phyloP scores from a whole-genome alignment of 176 grass and related monocot genomes.

The Coix lacrymajobi region DNA sequence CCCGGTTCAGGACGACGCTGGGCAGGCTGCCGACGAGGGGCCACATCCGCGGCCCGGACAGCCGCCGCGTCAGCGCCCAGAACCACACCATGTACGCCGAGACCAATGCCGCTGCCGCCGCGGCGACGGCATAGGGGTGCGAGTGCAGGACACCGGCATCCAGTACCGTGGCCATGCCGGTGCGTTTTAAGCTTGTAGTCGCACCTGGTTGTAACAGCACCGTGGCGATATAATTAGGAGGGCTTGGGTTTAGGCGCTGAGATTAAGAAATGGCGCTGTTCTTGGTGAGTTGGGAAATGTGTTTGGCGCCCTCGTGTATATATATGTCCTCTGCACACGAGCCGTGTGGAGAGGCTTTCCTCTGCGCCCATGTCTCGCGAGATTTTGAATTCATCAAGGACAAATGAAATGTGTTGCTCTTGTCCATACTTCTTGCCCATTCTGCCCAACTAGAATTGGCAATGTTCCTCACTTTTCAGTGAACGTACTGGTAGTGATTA shows the following conservation, averaged over 20 bases:
- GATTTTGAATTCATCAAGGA: conserved; percentile 32
- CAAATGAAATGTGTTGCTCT: conserved; percentile 21
- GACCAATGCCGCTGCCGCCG: conserved; percentile 18
- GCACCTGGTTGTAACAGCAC: neutral
- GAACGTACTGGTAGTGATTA: conserved; percentile 1
- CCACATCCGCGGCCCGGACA: conserved; percentile 79
- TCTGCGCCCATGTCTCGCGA: neutral
- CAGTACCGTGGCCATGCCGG: conserved; percentile 10
- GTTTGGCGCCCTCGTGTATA: conserved; percentile 46
- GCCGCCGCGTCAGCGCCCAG: conserved; percentile 50
- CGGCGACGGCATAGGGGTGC: conserved; percentile 19
- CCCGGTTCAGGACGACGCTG: conserved; percentile 55
- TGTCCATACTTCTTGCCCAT: conserved; percentile 57
- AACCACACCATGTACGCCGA: conserved; percentile 84
- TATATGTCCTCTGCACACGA: conserved; percentile 34
- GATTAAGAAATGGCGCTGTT: conserved; percentile 32
- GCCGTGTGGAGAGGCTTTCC: conserved; percentile 28
- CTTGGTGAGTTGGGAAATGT: conserved; percentile 62
- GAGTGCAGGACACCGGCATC: neutral
- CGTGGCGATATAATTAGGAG: conserved; percentile 20
- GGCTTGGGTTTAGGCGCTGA: conserved; percentile 8
- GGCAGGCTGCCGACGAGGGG: conserved; percentile 83
- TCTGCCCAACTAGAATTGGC: conserved; percentile 46
- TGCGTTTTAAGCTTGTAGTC: conserved; percentile 32
- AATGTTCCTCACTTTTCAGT: conserved; percentile 21